These are phyloP conservation scores for Phytomonas sp. DNA, from an alignment of 208 protist species.

Conservation along the genomic window DNA sequence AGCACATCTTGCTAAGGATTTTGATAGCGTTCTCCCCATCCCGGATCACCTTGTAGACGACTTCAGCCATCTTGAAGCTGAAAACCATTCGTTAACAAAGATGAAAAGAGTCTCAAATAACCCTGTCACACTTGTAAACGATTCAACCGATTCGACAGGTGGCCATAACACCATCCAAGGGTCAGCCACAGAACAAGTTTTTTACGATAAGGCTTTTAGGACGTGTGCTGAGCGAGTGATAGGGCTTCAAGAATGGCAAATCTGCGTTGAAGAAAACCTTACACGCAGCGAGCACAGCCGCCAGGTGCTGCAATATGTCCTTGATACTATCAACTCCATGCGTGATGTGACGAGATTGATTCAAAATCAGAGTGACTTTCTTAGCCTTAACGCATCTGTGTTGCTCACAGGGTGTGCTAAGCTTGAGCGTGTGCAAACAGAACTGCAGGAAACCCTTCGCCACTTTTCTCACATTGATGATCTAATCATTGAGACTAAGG, in stretches of 20 bases:
- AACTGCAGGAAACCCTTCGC: conserved; percentile 53
- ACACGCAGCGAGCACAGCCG: not conserved
- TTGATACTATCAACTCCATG: conserved; percentile 23
- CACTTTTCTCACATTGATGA: conserved; percentile 80
- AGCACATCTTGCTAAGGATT: not conserved
- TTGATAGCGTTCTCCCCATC: not conserved
- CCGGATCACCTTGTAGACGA: not conserved
- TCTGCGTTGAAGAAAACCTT: not conserved
- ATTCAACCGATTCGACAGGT: not conserved
- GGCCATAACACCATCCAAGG: not conserved
- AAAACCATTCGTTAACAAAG: not conserved
- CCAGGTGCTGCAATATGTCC: not conserved
- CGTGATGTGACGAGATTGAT: conserved; percentile 56
- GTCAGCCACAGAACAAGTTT: not conserved
- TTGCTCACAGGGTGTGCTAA: conserved; percentile 66
- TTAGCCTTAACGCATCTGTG: conserved; percentile 65
- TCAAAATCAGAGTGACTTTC: conserved; percentile 63
- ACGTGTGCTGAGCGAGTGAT: not conserved
- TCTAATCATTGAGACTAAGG: conserved; percentile 52
- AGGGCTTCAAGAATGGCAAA: not conserved
- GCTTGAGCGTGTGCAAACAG: conserved; percentile 64
- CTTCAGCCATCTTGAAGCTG: not conserved
- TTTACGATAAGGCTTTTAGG: not conserved
- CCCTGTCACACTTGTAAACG: not conserved
- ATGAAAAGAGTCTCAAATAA: not conserved